phyloP scores from a whole-genome alignment of 148 eudicot genomes.

The Vaccinium vitisidaea region DNA sequence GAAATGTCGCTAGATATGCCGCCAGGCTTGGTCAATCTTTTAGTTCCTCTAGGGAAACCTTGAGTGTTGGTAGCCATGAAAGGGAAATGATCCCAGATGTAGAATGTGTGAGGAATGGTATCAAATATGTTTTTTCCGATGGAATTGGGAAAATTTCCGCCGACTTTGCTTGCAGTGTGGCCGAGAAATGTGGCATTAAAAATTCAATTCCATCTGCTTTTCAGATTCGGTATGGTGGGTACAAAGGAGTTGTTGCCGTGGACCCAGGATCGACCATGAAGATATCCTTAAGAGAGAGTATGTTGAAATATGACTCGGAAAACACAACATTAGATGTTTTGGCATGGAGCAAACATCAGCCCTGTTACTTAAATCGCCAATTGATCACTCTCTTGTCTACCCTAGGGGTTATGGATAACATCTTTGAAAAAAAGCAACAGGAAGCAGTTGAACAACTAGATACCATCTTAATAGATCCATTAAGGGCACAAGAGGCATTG shows the following conservation, averaged over 20 bases:
- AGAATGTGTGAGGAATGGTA: slow-evolving; percentile 21
- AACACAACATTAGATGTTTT: slow-evolving; percentile 68
- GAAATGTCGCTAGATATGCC: slow-evolving; percentile 90
- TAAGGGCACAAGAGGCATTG: slow-evolving; percentile 70
- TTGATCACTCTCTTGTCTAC: slow-evolving; percentile 79
- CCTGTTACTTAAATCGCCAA: slow-evolving; percentile 83
- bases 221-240: slow-evolving; percentile 90
- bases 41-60: slow-evolving; percentile 78
- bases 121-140: slow-evolving; percentile 68
- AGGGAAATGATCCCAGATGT: slow-evolving; percentile 58
- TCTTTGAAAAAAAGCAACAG: slow-evolving; percentile 72
- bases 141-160: slow-evolving; percentile 91
- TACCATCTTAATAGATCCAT: slow-evolving; percentile 57
- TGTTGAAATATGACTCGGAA: slow-evolving; percentile 66
- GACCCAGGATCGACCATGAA: slow-evolving; percentile 65
- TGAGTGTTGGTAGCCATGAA: slow-evolving; percentile 58
- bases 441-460: slow-evolving; percentile 68
- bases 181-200: slow-evolving; percentile 56
- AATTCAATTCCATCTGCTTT: slow-evolving; percentile 64
- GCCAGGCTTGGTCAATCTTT: slow-evolving; percentile 98
- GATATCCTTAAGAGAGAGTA: slow-evolving; percentile 71
- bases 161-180: slow-evolving; percentile 71
- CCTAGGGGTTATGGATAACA: slow-evolving; percentile 66
- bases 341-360: slow-evolving; percentile 82
- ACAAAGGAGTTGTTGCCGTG: slow-evolving; percentile 87